Conservation (phyloP, 352 stramenopile genomes). For the Globisporangium yorkense region DNA sequence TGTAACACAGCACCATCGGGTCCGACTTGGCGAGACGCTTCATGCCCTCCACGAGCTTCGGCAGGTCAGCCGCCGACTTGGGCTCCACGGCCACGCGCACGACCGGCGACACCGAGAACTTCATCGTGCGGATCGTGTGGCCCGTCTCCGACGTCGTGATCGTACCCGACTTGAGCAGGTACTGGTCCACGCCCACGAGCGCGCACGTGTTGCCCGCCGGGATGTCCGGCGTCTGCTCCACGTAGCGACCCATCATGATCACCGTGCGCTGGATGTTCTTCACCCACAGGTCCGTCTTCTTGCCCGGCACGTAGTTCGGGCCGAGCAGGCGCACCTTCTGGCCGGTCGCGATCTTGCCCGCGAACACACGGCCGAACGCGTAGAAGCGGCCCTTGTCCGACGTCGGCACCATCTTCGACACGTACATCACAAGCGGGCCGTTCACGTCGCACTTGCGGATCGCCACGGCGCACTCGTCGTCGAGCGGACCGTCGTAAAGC, state of each 20-base stretch:
- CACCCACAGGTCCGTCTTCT: slow-evolving; percentile 99
- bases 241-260: slow-evolving; percentile 99
- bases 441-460: slow-evolving; percentile 99
- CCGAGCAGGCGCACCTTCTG: slow-evolving; percentile 99
- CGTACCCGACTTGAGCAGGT: slow-evolving; percentile 99
- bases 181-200: slow-evolving; percentile 99
- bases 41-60: slow-evolving; percentile 99
- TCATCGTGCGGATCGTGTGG: slow-evolving; percentile 99
- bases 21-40: slow-evolving; percentile 99
- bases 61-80: slow-evolving; percentile 98
- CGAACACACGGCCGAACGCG: slow-evolving; percentile 99
- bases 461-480: slow-evolving; percentile 96
- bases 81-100: slow-evolving; percentile 99
- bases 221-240: slow-evolving; percentile 97
- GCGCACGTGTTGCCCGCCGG: slow-evolving; percentile 99
- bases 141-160: slow-evolving; percentile 98
- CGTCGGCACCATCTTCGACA: slow-evolving; percentile 99
- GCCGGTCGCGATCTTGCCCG: slow-evolving; percentile 97
- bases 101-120: slow-evolving; percentile 99
- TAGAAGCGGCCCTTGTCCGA: slow-evolving; percentile 99
- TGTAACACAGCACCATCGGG: slow-evolving; percentile 99
- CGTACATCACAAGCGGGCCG: slow-evolving; percentile 99
- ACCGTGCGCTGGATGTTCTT: slow-evolving; percentile 99
- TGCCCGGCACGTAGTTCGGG: slow-evolving; percentile 99
- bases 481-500: slow-evolving; percentile 97